These are phyloP conservation scores for Tetracentron sinense DNA, from an alignment of 164 flowering plant genomes.

Conservation along the genomic window DNA sequence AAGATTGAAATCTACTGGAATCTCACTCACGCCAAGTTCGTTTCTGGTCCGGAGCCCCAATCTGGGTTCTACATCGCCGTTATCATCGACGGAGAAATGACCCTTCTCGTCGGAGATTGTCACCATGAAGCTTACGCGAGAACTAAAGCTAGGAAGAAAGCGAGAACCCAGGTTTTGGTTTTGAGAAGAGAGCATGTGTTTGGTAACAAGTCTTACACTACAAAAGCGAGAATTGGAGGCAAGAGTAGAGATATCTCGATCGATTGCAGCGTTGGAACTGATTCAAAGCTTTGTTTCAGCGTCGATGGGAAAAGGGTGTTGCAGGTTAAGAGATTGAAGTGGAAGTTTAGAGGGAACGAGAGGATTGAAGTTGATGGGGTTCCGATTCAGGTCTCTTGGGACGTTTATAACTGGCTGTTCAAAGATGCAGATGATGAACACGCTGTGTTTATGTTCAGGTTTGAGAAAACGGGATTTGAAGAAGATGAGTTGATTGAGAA, in stretches of 20 bases:
- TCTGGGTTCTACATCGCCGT: conserved; percentile 62
- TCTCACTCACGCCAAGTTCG: conserved; percentile 49
- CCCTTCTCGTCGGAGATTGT: conserved; percentile 61
- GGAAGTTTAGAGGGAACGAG: conserved; percentile 88
- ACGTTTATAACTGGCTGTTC: conserved; percentile 76
- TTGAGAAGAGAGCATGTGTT: conserved; percentile 60
- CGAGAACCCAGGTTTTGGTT: conserved; percentile 31
- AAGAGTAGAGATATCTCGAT: conserved; percentile 42
- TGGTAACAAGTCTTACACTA: conserved; percentile 46
- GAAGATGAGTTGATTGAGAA: conserved; percentile 15
- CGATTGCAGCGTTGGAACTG: conserved; percentile 40
- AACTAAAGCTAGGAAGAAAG: conserved; percentile 26
- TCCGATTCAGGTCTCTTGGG: conserved; percentile 71
- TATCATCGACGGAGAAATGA: conserved; percentile 40
- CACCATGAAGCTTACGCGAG: conserved; percentile 36
- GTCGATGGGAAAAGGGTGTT: conserved; percentile 48
- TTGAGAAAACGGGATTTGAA: conserved; percentile 31
- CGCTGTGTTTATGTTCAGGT: too few relatives aligned
- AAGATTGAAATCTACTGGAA: conserved; percentile 48
- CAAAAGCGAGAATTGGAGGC: conserved; percentile 61
- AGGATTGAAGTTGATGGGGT: conserved; percentile 58
- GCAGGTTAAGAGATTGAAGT: conserved; percentile 55
- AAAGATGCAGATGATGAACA: conserved; percentile 41
- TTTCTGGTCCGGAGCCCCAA: conserved; percentile 61
- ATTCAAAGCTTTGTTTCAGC: conserved; percentile 38